These are phyloP conservation scores for Aspergillus uvarum DNA, from an alignment of 2,329 filamentous ascomycete genomes.

Conservation along the genomic window DNA sequence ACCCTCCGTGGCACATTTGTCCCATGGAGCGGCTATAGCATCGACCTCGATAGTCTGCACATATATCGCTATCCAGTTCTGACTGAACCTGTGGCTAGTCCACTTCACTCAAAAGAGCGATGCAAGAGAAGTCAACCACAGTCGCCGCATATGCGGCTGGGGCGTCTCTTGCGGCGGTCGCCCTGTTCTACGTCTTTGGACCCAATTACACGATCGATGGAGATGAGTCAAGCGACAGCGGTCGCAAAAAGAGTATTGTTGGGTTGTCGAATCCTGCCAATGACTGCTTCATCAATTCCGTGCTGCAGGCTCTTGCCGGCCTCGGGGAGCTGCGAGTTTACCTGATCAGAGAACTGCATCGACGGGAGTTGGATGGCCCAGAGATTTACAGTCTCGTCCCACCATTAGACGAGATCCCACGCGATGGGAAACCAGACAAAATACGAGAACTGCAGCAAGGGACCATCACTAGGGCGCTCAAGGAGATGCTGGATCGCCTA, in stretches of 20 bases:
- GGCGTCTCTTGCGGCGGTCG: constrained; percentile 89
- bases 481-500: constrained; percentile 86
- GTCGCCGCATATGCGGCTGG: constrained; percentile 93
- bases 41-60: not conserved
- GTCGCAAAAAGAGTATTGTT: constrained; percentile 81
- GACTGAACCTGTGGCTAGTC: not conserved
- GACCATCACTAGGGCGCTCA: constrained; percentile 79
- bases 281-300: constrained; percentile 95
- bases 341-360: constrained; percentile 86
- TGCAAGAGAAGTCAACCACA: constrained; percentile 80
- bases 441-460: constrained; percentile 69
- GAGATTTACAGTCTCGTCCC: constrained; percentile 69
- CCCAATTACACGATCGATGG: constrained; percentile 96
- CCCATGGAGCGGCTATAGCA: constrained; percentile 4
- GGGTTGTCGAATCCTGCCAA: constrained; percentile 89
- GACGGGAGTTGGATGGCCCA: constrained; percentile 74
- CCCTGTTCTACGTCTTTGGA: constrained; percentile 94
- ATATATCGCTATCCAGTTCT: not conserved
- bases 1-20: not conserved
- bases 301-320: constrained; percentile 88
- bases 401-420: constrained; percentile 40
- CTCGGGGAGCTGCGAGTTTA: constrained; percentile 86
- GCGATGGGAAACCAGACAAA: constrained; percentile 47
- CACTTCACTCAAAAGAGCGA: constrained; percentile 35
- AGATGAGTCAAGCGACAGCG: constrained; percentile 60